These are phyloP conservation scores for Dittrichia graveolens DNA, from an alignment of 129 eudicot species.

Conservation along the genomic window DNA sequence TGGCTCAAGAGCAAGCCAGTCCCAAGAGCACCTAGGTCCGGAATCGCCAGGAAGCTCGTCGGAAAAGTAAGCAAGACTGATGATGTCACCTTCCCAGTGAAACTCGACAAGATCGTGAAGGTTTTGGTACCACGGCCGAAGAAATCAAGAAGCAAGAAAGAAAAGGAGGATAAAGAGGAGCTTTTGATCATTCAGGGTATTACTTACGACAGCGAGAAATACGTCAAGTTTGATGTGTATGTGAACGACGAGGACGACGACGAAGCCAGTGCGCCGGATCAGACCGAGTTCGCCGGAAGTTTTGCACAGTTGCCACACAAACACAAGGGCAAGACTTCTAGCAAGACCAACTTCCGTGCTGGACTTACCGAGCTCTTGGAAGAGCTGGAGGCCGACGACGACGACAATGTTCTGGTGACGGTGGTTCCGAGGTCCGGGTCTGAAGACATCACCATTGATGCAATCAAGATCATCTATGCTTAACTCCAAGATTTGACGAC, in stretches of 20 bases:
- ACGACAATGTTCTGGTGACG: conserved; percentile 52
- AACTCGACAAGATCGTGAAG: conserved; percentile 47
- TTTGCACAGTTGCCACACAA: conserved; percentile 54
- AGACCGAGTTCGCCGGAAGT: conserved; percentile 68
- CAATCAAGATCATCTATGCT: conserved; percentile 46
- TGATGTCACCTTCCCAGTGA: conserved; percentile 32
- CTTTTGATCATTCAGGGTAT: conserved; percentile 53
- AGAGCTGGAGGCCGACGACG: conserved; percentile 58
- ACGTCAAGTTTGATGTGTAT: conserved; percentile 59
- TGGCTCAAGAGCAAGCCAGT: conserved; percentile 49
- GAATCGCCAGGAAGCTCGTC: conserved; percentile 25
- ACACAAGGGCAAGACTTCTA: conserved; percentile 31
- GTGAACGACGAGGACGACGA: conserved; percentile 65
- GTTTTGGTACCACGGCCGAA: conserved; percentile 49
- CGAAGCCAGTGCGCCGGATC: conserved; percentile 48
- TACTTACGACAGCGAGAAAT: conserved; percentile 41
- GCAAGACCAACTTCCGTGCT: conserved; percentile 46
- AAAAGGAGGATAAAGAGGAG: conserved; percentile 54
- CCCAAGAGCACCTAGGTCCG: conserved; percentile 39
- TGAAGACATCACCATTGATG: conserved; percentile 48
- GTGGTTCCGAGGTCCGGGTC: conserved; percentile 51
- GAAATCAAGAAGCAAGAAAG: conserved; percentile 47
- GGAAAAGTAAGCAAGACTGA: conserved; percentile 22
- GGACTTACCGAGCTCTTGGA: conserved; percentile 60
- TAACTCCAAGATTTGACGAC: conserved; percentile 21